Percentiles rank a stretch among this genome's conserved stretches.
These are phyloP conservation scores for Scheffersomyces lignosus DNA, from an alignment of 805 yeast genomes.

Conservation along the genomic window DNA sequence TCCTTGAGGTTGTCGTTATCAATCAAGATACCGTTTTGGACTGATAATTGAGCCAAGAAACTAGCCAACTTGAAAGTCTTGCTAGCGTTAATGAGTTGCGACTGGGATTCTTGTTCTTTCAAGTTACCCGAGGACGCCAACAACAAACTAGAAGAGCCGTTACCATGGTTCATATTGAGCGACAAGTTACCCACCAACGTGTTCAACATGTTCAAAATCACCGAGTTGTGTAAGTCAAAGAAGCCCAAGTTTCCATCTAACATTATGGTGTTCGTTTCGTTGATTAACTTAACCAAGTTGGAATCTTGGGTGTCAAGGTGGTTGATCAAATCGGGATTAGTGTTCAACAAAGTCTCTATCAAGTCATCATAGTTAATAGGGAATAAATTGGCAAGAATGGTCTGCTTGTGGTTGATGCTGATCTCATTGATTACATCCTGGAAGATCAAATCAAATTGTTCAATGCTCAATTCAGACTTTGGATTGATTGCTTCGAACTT, in stretches of 20 bases:
- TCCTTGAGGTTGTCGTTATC: constrained; percentile 34
- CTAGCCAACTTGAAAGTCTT: constrained; percentile 57
- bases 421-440: constrained; percentile 14
- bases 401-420: constrained; percentile 3
- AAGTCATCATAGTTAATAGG: constrained; percentile 39
- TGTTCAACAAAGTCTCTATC: constrained; percentile 49
- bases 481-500: constrained; percentile 69
- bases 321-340: constrained; percentile 42
- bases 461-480: constrained; percentile 64
- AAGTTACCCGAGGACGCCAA: constrained; percentile 9
- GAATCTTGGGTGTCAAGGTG: constrained; percentile 38
- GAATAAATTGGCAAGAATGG: constrained; percentile 20
- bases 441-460: constrained; percentile 52
- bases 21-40: constrained; percentile 57
- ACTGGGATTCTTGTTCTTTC: constrained; percentile 16
- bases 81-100: constrained; percentile 8
- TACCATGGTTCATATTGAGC: constrained; percentile 22
- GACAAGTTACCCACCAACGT: constrained; percentile 36
- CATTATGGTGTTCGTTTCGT: constrained; percentile 47
- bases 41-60: constrained; percentile 64
- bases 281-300: constrained; percentile 38
- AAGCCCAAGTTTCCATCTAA: constrained; percentile 28
- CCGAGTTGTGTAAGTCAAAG: constrained; percentile 26
- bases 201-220: constrained; percentile 34
- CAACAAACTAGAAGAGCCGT: constrained; percentile 6